These are phyloP conservation scores for Evansstolkia leycettana DNA, from an alignment of 495 filamentous ascomycete genomes.

Conservation along the genomic window DNA sequence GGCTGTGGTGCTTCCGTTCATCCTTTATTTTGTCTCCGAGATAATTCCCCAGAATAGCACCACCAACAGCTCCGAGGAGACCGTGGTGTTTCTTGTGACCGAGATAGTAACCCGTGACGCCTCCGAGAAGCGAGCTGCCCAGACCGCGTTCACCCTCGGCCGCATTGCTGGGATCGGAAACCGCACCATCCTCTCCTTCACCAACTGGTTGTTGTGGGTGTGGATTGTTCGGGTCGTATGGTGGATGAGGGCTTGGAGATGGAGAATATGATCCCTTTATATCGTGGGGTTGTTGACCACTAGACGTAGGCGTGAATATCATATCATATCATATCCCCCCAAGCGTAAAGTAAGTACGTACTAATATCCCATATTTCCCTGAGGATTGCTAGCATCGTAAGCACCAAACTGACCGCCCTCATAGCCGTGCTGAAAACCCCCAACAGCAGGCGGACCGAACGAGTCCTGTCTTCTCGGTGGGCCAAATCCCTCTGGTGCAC, in stretches of 20 bases:
- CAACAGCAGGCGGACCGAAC: constrained; percentile 33
- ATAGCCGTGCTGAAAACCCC: constrained; percentile 35
- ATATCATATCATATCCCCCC: not conserved
- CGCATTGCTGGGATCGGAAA: constrained; percentile 9
- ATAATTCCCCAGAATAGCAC: constrained; percentile 35
- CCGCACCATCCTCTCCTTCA: constrained; percentile 9
- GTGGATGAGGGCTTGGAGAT: constrained; percentile 7
- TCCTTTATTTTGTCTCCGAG: constrained; percentile 29
- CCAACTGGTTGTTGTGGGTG: constrained; percentile 5
- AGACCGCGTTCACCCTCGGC: constrained; percentile 30
- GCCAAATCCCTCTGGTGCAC: constrained; percentile 22
- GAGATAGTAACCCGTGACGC: constrained; percentile 32
- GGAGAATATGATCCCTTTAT: constrained; percentile 9
- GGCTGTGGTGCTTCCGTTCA: not conserved
- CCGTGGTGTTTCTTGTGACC: constrained; percentile 37
- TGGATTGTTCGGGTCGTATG: not conserved
- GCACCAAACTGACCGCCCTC: constrained; percentile 11
- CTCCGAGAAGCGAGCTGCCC: constrained; percentile 29
- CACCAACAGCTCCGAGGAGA: constrained; percentile 34
- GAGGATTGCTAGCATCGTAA: constrained; percentile 4
- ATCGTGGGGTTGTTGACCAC: constrained; percentile 10
- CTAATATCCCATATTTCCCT: constrained; percentile 25
- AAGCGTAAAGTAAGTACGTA: constrained; percentile 7
- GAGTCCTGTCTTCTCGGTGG: constrained; percentile 26
- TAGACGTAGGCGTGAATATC: constrained; percentile 1